phyloP scores from a whole-genome alignment of 2,329 filamentous ascomycete species.

The Colletotrichum eleusines region DNA sequence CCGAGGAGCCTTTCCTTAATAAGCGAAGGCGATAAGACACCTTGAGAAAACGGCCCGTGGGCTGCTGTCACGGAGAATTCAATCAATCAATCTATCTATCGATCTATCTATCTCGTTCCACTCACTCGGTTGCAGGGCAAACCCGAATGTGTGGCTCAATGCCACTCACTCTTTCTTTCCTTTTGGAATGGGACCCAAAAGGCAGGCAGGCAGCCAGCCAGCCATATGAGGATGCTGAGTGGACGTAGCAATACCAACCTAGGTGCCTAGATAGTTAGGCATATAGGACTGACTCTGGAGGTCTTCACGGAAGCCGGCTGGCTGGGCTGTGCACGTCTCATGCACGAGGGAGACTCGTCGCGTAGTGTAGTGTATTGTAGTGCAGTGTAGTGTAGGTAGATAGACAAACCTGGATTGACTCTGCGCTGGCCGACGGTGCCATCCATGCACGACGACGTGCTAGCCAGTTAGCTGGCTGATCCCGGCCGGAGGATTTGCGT shows the following conservation, averaged over 20 bases:
- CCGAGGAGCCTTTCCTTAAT: neutral
- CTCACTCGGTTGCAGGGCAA: neutral
- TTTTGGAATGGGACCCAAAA: neutral
- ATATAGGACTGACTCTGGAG: constrained; percentile 7
- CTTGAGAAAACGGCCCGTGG: neutral
- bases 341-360: constrained; percentile 3
- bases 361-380: no score
- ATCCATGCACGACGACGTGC: constrained; percentile 2
- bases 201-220: no score
- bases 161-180: no score
- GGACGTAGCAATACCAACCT: neutral
- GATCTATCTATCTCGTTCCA: no score
- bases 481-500: neutral
- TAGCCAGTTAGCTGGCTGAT: neutral
- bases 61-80: neutral
- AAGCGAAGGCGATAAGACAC: constrained; percentile 18
- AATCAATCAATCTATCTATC: no score
- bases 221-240: neutral
- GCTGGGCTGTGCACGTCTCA: constrained; percentile 40
- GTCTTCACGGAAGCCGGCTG: constrained; percentile 32
- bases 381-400: no score
- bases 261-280: no score
- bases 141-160: neutral
- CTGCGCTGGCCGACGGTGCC: neutral
- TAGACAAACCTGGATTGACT: neutral